Conservation (phyloP, 805 yeast species). For the Ogataea haglerorum region DNA sequence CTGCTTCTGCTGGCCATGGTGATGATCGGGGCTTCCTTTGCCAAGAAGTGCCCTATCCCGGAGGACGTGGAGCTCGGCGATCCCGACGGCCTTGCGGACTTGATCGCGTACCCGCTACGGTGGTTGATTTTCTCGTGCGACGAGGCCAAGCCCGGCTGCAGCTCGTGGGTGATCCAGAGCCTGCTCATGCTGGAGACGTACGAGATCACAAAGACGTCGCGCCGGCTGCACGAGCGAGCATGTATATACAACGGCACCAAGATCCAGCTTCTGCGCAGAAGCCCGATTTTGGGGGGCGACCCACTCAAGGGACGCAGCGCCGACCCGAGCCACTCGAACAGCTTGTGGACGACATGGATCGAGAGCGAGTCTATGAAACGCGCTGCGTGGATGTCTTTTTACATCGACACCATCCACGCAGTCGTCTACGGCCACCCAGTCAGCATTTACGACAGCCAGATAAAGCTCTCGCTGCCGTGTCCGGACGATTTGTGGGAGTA, state of each 20-base stretch:
- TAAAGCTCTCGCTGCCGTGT: constrained; percentile 55
- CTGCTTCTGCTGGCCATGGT: constrained; percentile 53
- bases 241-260: constrained; percentile 51
- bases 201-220: constrained; percentile 42
- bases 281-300: constrained; percentile 44
- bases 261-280: constrained; percentile 46
- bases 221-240: constrained; percentile 48
- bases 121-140: constrained; percentile 43
- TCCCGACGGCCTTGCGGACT: constrained; percentile 31
- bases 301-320: constrained; percentile 34
- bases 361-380: constrained; percentile 73
- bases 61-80: constrained; percentile 8
- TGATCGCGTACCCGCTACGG: constrained; percentile 42
- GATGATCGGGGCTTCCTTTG: constrained; percentile 46
- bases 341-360: constrained; percentile 57
- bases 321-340: constrained; percentile 20
- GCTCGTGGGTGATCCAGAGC: constrained; percentile 48
- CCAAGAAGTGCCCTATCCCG: constrained; percentile 9
- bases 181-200: constrained; percentile 45
- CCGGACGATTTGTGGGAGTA: constrained; percentile 51
- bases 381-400: constrained; percentile 71
- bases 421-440: constrained; percentile 68
- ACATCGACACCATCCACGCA: constrained; percentile 69
- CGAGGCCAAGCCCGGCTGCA: constrained; percentile 44
- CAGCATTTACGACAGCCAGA: constrained; percentile 47